Evolutionary conservation across 192 early-diverging fungal genomes (phyloP), one percentile per base, ranked within the genome.

Genomic region (Coemansia sp.): DNA sequence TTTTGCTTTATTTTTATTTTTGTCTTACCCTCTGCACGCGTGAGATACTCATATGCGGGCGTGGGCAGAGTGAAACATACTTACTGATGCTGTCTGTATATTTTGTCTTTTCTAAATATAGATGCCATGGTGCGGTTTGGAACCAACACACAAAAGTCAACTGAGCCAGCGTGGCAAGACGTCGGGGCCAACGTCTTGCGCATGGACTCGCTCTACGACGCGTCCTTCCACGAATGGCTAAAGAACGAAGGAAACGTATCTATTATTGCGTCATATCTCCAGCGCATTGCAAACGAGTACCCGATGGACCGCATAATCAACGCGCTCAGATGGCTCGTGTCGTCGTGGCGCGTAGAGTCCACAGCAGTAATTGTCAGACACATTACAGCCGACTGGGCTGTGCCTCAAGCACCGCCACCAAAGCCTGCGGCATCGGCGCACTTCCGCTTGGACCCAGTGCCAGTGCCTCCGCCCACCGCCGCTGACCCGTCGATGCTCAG

Each of bases 121-220:
- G 81, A 84, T 71, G 74, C 73, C 61, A 84, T 78, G 73, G 81
- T 84, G 61, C 81, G 81, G 66, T 84, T 84, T 64, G 81, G 80
- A 64, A 82, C 77, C 75, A 79, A 78, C 67, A 75, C 74, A 67
- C 81, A 84, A 76, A 84, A 84, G 63, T 55, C 73, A 38, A 76
- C 55, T 38, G 76, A 78, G 74, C 77, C 81, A 0, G 76, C 81
- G 10, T 92, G 90, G 90, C 78, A 85, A 77, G 88, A 92, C 64
- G 89, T 92, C n/a, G 85, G 89, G 58, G 77, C 82, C 45, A 92
- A 90, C 67, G 87, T 92, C 42, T 84, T 87, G 64, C 86, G 85
- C 62, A 92, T 92, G 90, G 90, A 92, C 73, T 84, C 86, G 66
- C 87, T 89, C 3, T 92, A 92, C 60, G 90, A 90, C 50, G 89